Evolutionary conservation across 1,284 basidiomycete genomes (phyloP), one percentile per base, ranked within the genome.

Genomic region (Ceratobasidium sp.): DNA sequence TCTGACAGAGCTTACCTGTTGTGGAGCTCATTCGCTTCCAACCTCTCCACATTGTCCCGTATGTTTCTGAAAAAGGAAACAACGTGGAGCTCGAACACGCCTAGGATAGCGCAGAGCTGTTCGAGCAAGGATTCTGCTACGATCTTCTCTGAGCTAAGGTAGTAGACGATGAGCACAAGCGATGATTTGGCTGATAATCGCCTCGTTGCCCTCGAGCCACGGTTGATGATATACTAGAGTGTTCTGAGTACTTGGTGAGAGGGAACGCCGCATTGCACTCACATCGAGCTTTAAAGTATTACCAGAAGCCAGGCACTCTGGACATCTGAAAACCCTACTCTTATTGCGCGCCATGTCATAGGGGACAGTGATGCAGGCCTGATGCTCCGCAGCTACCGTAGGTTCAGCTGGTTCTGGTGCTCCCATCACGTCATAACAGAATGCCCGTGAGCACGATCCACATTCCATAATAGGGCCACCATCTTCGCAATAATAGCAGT

Each of bases 401-500:
- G 46, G 6, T 29, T 27, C 34, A 37, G 34, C 34, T 6, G 34
- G 22, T 5, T 9, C 16, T 3, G 24, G 22, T 13, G 16, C n/a
- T 4, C 43, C 62, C 8, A 29, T 24, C 4, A 48, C 2, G 22
- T 49, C 27, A 31, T 64, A 64, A 29, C 62, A 64, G 48, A 22
- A 64, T 13, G 9, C 62, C 1, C 43, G 39, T n/a, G 16, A 13
- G 29, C 62, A 64, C 3, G 14, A 13, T 5, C 11, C 13, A 46
- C 62, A 64, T 2, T 64, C 39, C n/a, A 64, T 48, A 5, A 64
- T 27, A 5, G 11, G 9, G 1, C 62, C 62, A 1, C 62, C 62
- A 29, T 64, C 62, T 48, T 64, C 62, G 24, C 62, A 64, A 5
- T 14, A 48, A 27, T 46, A 64, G 62, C 62, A 64, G 27, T 64